Percentiles rank a stretch among this genome's conserved stretches.
Evolutionary conservation across 352 stramenopile genomes (phyloP).

Genomic region (Phytophthora meadii): DNA sequence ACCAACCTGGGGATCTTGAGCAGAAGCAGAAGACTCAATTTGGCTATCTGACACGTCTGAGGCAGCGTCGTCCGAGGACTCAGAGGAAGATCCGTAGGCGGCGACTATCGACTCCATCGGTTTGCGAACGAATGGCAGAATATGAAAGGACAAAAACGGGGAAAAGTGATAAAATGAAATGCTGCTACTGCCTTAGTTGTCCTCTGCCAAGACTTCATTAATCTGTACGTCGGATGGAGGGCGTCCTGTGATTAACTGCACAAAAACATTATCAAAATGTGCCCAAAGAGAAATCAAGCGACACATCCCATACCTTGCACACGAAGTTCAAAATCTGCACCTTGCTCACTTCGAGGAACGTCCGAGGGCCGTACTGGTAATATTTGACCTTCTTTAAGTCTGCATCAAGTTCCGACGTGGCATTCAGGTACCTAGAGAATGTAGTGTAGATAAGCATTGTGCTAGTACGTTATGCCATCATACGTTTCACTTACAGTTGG

Average conservation of each 20-base stretch:
- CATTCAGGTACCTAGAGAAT: constrained; percentile 61
- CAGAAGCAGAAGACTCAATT: constrained; percentile 8
- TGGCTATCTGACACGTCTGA: constrained; percentile 27
- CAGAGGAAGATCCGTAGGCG: constrained; percentile 45
- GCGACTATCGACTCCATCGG: constrained; percentile 51
- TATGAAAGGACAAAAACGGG: constrained; percentile 28
- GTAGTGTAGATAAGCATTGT: too few species aligned
- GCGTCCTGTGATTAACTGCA: constrained; percentile 70
- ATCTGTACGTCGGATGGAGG: constrained; percentile 76
- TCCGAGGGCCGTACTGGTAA: constrained; percentile 71
- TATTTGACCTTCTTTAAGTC: constrained; percentile 85
- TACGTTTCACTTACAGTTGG: constrained; percentile 59
- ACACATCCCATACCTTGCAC: constrained; percentile 66
- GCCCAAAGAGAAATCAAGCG: neutral
- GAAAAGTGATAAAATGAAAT: constrained; percentile 8
- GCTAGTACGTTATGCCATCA: neutral
- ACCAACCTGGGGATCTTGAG: constrained; percentile 6
- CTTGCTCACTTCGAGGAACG: constrained; percentile 83
- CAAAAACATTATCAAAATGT: neutral
- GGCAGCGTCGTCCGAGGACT: constrained; percentile 25
- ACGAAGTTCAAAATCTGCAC: constrained; percentile 89
- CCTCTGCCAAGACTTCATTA: constrained; percentile 69
- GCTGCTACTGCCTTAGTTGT: constrained; percentile 34
- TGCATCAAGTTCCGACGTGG: constrained; percentile 73
- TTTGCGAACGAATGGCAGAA: constrained; percentile 7